Percentiles rank a stretch among this genome's conserved stretches.
Conservation (phyloP, 768 basidiomycete species). For the Astraeus odoratus region DNA sequence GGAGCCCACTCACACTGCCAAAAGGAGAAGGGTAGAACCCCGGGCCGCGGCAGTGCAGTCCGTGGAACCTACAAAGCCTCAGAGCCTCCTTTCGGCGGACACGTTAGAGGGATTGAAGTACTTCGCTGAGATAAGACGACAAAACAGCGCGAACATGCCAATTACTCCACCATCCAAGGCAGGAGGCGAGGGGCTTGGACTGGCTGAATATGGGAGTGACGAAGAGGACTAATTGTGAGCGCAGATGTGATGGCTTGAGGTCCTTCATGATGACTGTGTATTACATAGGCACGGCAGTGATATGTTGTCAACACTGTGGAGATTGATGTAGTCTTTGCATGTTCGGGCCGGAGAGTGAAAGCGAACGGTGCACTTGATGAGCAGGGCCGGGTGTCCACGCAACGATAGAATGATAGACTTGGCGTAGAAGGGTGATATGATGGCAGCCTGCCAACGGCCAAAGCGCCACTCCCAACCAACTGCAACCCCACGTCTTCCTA, state of each 20-base stretch:
- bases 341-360: neutral
- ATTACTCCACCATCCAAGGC: conserved; percentile 25
- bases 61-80: conserved; percentile 31
- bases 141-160: conserved; percentile 37
- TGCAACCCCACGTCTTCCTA: conserved; percentile 9
- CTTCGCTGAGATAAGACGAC: conserved; percentile 80
- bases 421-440: conserved; percentile 16
- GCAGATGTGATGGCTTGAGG: conserved; percentile 3
- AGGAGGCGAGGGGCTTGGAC: conserved; percentile 43
- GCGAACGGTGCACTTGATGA: neutral
- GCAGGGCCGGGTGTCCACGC: neutral
- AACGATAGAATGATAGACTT: conserved; percentile 1
- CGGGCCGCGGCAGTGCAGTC: conserved; percentile 21
- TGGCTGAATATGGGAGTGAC: conserved; percentile 79
- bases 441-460: conserved; percentile 15
- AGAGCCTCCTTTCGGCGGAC: conserved; percentile 71
- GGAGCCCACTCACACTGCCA: conserved; percentile 29
- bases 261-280: conserved; percentile 2
- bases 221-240: conserved; percentile 34
- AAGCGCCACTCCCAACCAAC: conserved; percentile 13
- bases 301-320: too few relatives aligned
- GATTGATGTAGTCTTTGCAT: conserved; percentile 1
- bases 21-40: conserved; percentile 29
- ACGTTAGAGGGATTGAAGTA: conserved; percentile 87
- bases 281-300: neutral